These are phyloP conservation scores for Basidiobolus heterosporus DNA, from an alignment of 371 early-diverging fungal genomes.

Conservation along the genomic window DNA sequence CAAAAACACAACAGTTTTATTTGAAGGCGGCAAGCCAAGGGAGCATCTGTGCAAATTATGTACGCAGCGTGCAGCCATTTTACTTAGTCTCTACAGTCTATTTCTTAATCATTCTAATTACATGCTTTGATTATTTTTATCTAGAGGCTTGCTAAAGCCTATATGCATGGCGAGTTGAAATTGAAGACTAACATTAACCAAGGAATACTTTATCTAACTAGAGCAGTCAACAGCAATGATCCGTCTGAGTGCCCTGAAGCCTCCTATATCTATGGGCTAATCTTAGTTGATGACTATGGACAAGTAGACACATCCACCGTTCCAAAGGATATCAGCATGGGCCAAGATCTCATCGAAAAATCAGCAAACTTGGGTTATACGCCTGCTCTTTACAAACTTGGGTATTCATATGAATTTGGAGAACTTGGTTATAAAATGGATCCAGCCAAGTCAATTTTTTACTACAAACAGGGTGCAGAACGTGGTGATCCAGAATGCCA, in stretches of 20 bases:
- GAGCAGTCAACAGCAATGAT: too few species aligned
- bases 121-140: too few species aligned
- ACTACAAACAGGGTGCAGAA: slow-evolving; percentile 70
- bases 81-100: too few species aligned
- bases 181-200: slow-evolving; percentile 7
- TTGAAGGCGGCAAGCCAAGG: slow-evolving; percentile 54
- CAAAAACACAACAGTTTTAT: slow-evolving; percentile 53
- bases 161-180: slow-evolving; percentile 43
- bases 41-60: slow-evolving; percentile 35
- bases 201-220: too few species aligned
- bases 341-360: slow-evolving; percentile 18
- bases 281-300: slow-evolving; percentile 19
- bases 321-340: slow-evolving; percentile 18
- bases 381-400: slow-evolving; percentile 56
- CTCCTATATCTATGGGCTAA: slow-evolving; percentile 45
- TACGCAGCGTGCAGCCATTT: too few species aligned
- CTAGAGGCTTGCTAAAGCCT: slow-evolving; percentile 27
- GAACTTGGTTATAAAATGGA: slow-evolving; percentile 41
- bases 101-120: too few species aligned
- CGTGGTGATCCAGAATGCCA: slow-evolving; percentile 81
- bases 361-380: slow-evolving; percentile 40
- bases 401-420: slow-evolving; percentile 68
- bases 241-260: slow-evolving; percentile 32
- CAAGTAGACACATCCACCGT: slow-evolving; percentile 13
- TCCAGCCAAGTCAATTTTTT: slow-evolving; percentile 50